These are phyloP conservation scores for Leucaena leucocephala DNA, from an alignment of 306 rosid species.

Conservation along the genomic window DNA sequence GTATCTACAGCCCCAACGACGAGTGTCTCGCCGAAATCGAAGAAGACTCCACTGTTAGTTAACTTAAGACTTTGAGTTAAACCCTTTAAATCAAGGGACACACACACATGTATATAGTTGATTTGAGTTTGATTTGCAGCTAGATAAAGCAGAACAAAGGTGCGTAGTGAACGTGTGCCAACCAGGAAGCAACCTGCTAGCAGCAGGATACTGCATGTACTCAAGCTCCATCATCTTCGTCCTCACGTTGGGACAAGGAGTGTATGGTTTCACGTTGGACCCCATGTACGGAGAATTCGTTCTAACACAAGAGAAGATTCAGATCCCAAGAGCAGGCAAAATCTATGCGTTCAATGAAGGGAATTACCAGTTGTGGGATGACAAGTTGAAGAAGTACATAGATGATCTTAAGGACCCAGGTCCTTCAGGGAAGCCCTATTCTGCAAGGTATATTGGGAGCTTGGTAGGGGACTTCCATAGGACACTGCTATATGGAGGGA, in stretches of 20 bases:
- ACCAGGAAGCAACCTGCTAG: constrained; percentile 94
- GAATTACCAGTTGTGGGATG: constrained; percentile 95
- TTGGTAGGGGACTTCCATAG: constrained; percentile 96
- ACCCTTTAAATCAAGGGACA: too few relatives aligned
- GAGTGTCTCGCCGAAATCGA: constrained; percentile 80
- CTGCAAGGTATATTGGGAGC: constrained; percentile 93
- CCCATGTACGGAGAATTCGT: constrained; percentile 94
- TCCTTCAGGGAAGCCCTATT: constrained; percentile 89
- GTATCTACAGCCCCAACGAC: constrained; percentile 94
- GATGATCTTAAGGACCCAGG: constrained; percentile 94
- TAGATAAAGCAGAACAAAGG: constrained; percentile 58
- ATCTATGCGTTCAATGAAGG: constrained; percentile 96
- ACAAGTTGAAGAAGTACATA: constrained; percentile 85
- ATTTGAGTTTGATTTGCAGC: constrained; percentile 47
- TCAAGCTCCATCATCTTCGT: constrained; percentile 94
- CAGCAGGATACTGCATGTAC: constrained; percentile 99
- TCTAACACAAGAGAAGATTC: constrained; percentile 76
- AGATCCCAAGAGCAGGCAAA: constrained; percentile 88
- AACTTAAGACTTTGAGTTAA: neutral
- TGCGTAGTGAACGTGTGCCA: constrained; percentile 93
- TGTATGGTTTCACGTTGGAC: constrained; percentile 77
- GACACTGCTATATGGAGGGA: constrained; percentile 89
- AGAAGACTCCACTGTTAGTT: constrained; percentile 68
- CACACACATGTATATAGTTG: neutral
- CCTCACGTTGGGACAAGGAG: constrained; percentile 85